Evolutionary conservation across 2,329 filamentous ascomycete species (phyloP).

Genomic region (Penicillium concentricum): DNA sequence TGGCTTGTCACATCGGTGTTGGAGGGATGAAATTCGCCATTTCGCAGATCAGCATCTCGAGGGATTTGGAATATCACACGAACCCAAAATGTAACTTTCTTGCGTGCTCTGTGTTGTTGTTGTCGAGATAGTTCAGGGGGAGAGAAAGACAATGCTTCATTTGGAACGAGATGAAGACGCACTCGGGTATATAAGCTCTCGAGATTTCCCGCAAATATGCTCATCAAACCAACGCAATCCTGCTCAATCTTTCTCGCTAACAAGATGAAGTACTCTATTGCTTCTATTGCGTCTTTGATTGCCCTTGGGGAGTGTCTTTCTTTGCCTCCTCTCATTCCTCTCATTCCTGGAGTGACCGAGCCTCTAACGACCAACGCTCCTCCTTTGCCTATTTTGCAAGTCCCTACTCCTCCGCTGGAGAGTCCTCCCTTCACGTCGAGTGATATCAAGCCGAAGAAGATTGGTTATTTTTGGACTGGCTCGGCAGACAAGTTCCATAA

Average conservation of each 20-base stretch:
- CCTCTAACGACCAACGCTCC: conserved; percentile 52
- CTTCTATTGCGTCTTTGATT: conserved; percentile 15
- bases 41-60: conserved; percentile 11
- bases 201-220: conserved; percentile 18
- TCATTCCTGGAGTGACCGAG: conserved; percentile 60
- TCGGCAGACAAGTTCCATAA: conserved; percentile 60
- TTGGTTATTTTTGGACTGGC: conserved; percentile 64
- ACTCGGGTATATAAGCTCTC: conserved; percentile 14
- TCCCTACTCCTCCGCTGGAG: conserved; percentile 58
- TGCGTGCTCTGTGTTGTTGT: conserved; percentile 13
- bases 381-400: conserved; percentile 58
- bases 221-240: conserved; percentile 9
- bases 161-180: neutral
- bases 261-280: conserved; percentile 21
- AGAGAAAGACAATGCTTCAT: neutral
- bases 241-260: neutral
- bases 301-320: conserved; percentile 27
- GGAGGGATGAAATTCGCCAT: conserved; percentile 10
- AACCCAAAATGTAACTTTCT: neutral
- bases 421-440: conserved; percentile 55
- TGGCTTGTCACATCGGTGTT: neutral
- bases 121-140: neutral
- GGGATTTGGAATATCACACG: conserved; percentile 1
- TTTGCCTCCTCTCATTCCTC: conserved; percentile 58
- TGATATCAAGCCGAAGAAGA: conserved; percentile 63